Conservation (phyloP, 768 basidiomycete species). For the Suillus ampliporus region DNA sequence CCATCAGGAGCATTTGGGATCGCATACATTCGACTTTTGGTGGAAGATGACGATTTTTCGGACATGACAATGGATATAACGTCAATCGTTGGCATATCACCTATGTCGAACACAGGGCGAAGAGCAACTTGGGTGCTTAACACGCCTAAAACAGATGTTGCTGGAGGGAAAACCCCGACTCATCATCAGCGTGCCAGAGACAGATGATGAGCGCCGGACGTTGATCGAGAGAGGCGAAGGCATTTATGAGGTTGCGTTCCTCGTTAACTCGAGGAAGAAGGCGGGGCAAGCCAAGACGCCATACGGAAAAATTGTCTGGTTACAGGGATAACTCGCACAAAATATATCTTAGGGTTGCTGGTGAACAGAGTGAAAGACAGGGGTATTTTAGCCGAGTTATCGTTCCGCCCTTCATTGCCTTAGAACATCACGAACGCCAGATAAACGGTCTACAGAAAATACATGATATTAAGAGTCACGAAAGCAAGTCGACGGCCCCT, state of each 20-base stretch:
- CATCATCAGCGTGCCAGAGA: conserved; percentile 41
- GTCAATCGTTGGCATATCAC: conserved; percentile 51
- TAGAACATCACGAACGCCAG: background rate
- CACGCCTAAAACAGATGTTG: conserved; percentile 30
- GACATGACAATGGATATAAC: conserved; percentile 46
- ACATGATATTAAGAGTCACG: background rate
- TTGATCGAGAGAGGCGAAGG: conserved; percentile 37
- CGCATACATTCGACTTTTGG: conserved; percentile 53
- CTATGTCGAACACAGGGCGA: conserved; percentile 33
- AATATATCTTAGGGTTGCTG: background rate
- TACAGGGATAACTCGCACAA: conserved; percentile 5
- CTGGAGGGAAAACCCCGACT: conserved; percentile 33
- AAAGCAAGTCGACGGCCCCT: background rate
- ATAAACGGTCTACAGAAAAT: background rate
- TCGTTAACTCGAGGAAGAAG: conserved; percentile 37
- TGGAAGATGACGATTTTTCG: conserved; percentile 33
- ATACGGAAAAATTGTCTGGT: conserved; percentile 57
- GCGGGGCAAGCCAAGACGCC: conserved; percentile 47
- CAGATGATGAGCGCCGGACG: conserved; percentile 43
- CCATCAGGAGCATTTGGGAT: conserved; percentile 56
- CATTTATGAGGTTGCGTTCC: conserved; percentile 62
- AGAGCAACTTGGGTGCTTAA: conserved; percentile 50
- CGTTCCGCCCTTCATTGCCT: background rate
- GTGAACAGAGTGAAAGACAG: no score
- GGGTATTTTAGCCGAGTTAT: no score